Evolutionary conservation across 2,329 filamentous ascomycete species (phyloP).

Genomic region (Aspergillus awamori): DNA sequence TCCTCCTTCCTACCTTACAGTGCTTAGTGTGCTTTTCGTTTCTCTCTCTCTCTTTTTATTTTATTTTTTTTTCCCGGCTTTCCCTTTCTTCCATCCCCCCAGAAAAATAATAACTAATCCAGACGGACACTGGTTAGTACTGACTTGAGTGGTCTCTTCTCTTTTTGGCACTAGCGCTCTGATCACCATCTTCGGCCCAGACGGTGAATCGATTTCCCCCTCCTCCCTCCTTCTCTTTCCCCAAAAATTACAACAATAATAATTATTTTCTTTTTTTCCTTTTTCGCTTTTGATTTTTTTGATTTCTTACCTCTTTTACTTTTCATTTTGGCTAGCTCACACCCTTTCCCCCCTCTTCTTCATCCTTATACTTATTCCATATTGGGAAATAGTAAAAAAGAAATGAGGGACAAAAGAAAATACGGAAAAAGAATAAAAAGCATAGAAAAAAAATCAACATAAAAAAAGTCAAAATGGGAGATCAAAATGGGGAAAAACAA

Average conservation of each 20-base stretch:
- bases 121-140: background rate
- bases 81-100: constrained; percentile 4
- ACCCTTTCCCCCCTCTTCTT: background rate
- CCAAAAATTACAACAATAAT: constrained; percentile 9
- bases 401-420: constrained; percentile 3
- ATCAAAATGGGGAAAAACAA: too few species aligned
- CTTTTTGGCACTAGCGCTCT: constrained; percentile 16
- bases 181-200: constrained; percentile 17
- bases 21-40: background rate
- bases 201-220: constrained; percentile 2
- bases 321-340: background rate
- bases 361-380: background rate
- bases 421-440: background rate
- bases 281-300: background rate
- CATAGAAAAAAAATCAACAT: background rate
- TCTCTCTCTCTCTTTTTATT: background rate
- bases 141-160: background rate
- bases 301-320: background rate
- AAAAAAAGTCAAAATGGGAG: too few species aligned
- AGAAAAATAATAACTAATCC: background rate
- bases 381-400: background rate
- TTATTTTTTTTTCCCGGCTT: background rate
- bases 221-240: background rate
- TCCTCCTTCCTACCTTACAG: too few species aligned
- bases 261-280: background rate